Evolutionary conservation across 768 basidiomycete species (phyloP), one percentile per base, ranked within the genome.

Genomic region (Boletus rex-veris): DNA sequence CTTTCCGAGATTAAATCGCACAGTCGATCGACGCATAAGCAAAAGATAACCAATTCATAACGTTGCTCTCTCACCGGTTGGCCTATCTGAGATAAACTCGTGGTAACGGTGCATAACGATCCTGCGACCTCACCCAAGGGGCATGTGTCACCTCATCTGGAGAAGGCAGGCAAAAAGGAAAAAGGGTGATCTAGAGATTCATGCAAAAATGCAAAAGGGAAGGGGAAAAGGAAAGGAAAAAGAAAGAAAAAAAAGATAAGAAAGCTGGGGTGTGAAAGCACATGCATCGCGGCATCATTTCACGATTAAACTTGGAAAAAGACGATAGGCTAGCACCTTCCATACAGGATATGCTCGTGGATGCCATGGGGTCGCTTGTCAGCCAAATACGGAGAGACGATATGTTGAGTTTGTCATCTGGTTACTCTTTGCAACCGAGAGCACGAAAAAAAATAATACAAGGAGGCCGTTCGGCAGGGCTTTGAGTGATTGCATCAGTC

Each of bases 61-160:
- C 40, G 30, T 38, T 45, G 45, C 52, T 39, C 59, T 65, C 61
- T 54, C 62, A 64, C 54, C 39, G 40, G 49, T 50, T 54, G 48
- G 39, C 40, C 19, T 19, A 65, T 61, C 54, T 59, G 59, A 68
- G 65, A 68, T 67, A 66, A 58, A 63, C 61, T 64, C 65, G 65
- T 68, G 64, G 61, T 49, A 61, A 61, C 61, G 26, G 54, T 43
- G 48, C 57, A 64, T 26, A 52, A 58, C 55, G 57, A 57, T 62
- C 67, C 59, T 69, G 62, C 54, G 53, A 59, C 62, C 62, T 55
- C 52, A 49, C 60, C 44, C 55, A 54, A 58, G 44, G 56, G 55
- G 58, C 67, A 67, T 69, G 62, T 58, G 61, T 53, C 55, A 53
- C 19, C 40, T 16, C 58, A 44, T 59, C 48, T 42, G 47, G 52